Evolutionary conservation across 2,329 filamentous ascomycete genomes (phyloP).

Genomic region (Emergomyces orientalis): DNA sequence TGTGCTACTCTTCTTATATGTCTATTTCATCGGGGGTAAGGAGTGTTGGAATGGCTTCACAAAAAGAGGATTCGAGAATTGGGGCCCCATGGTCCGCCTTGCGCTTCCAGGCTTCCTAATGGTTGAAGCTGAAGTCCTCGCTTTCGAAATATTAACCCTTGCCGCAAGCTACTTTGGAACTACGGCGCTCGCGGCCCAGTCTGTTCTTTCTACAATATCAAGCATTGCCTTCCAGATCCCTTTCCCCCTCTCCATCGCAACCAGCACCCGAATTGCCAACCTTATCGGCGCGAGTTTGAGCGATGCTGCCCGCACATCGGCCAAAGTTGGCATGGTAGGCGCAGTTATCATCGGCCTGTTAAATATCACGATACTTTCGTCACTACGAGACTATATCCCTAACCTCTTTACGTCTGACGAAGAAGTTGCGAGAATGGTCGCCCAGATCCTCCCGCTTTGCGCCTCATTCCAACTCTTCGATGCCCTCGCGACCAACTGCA

Average conservation of each 20-base stretch:
- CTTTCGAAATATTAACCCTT: slow-evolving; percentile 87
- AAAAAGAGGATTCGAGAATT: slow-evolving; percentile 60
- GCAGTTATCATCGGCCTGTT: slow-evolving; percentile 64
- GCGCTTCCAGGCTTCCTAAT: slow-evolving; percentile 84
- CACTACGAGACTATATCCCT: slow-evolving; percentile 64
- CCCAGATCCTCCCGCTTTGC: slow-evolving; percentile 64
- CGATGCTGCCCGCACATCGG: slow-evolving; percentile 67
- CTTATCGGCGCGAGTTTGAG: slow-evolving; percentile 79
- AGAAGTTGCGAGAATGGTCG: slow-evolving; percentile 59
- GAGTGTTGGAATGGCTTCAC: slow-evolving; percentile 77
- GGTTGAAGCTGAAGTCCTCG: slow-evolving; percentile 87
- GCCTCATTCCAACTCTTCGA: slow-evolving; percentile 89
- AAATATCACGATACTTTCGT: slow-evolving; percentile 62
- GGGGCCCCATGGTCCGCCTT: slow-evolving; percentile 76
- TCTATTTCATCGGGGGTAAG: slow-evolving; percentile 59
- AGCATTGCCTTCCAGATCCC: slow-evolving; percentile 82
- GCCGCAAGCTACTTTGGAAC: slow-evolving; percentile 69
- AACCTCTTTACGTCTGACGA: slow-evolving; percentile 66
- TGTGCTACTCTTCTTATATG: slow-evolving; percentile 62
- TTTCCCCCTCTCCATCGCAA: slow-evolving; percentile 81
- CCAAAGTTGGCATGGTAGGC: slow-evolving; percentile 62
- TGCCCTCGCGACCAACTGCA: slow-evolving; percentile 65
- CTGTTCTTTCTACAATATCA: slow-evolving; percentile 67
- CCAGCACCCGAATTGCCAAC: slow-evolving; percentile 82
- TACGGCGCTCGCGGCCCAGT: slow-evolving; percentile 76